Evolutionary conservation across 2,329 filamentous ascomycete genomes (phyloP).

Genomic region (Lecanicillium sp.): DNA sequence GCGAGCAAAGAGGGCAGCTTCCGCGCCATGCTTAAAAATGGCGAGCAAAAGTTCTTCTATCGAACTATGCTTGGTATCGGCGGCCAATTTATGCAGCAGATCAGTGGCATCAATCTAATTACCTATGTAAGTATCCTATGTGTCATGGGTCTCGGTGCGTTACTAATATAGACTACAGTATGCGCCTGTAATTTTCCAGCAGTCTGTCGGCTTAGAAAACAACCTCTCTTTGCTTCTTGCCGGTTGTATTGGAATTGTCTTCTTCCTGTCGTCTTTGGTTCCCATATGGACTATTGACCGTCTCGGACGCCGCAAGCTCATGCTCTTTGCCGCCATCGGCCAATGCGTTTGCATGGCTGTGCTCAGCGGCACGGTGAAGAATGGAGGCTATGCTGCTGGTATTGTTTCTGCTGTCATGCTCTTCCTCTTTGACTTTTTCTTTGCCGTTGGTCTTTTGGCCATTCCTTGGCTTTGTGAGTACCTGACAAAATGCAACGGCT

Average conservation of each 20-base stretch:
- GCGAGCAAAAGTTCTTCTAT: conserved; percentile 31
- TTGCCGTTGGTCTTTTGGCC: conserved; percentile 30
- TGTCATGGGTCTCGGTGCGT: too few species aligned
- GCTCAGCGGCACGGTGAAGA: conserved; percentile 33
- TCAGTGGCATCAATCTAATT: conserved; percentile 26
- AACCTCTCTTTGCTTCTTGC: conserved; percentile 42
- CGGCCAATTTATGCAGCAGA: conserved; percentile 37
- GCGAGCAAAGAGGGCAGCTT: conserved; percentile 24
- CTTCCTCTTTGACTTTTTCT: conserved; percentile 35
- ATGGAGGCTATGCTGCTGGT: conserved; percentile 27
- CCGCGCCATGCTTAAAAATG: conserved; percentile 31
- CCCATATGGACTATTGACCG: conserved; percentile 27
- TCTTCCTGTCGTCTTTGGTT: conserved; percentile 22
- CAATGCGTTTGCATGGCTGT: conserved; percentile 36
- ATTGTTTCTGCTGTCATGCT: conserved; percentile 36
- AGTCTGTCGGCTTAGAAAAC: conserved; percentile 32
- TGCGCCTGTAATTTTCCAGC: conserved; percentile 35
- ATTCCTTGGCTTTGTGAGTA: conserved; percentile 27
- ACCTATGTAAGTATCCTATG: conserved; percentile 14
- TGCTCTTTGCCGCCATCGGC: conserved; percentile 38
- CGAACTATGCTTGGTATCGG: conserved; percentile 32
- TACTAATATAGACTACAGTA: conserved; percentile 11
- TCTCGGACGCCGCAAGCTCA: conserved; percentile 49
- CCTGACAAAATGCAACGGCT: background rate
- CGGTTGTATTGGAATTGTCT: conserved; percentile 40